phyloP scores from a whole-genome alignment of 441 rosid species.

The Cnidoscolus chayamansa region DNA sequence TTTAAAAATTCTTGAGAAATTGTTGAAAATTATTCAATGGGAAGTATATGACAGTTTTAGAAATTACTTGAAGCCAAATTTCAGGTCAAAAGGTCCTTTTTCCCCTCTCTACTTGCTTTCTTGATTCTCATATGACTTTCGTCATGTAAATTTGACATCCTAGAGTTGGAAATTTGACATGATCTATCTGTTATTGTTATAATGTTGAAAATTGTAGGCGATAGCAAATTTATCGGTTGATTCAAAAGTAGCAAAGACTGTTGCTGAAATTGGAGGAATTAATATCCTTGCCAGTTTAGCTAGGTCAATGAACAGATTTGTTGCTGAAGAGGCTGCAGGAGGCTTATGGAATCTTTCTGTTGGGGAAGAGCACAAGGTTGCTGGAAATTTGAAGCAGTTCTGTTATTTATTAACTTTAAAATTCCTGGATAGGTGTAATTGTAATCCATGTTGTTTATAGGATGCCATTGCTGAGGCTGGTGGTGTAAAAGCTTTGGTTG shows the following conservation, averaged over 20 bases:
- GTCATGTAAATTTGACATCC: conserved; percentile 11
- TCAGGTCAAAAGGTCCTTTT: not conserved
- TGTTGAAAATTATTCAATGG: not conserved
- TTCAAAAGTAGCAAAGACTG: conserved; percentile 86
- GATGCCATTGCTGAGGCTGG: conserved; percentile 94
- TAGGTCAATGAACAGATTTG: conserved; percentile 83
- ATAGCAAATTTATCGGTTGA: conserved; percentile 91
- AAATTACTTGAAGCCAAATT: not conserved
- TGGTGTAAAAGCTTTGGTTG: conserved; percentile 88
- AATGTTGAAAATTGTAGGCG: conserved; percentile 33
- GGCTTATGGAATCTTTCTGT: conserved; percentile 99
- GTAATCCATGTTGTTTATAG: conserved; percentile 33
- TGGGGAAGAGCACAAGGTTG: conserved; percentile 98
- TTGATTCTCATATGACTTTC: conserved; percentile 13
- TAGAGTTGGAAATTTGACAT: conserved; percentile 8
- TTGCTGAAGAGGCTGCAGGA: conserved; percentile 99
- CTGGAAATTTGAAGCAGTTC: conserved; percentile 6
- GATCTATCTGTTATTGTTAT: not conserved
- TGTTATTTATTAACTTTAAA: conserved; percentile 4
- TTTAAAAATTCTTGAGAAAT: not conserved
- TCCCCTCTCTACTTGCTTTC: not conserved
- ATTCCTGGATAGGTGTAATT: conserved; percentile 7
- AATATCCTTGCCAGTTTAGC: conserved; percentile 70
- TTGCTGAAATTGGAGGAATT: conserved; percentile 94
- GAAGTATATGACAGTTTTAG: not conserved